These are phyloP conservation scores for Nelumbo lutea DNA, from an alignment of 164 flowering plant species.

Conservation along the genomic window DNA sequence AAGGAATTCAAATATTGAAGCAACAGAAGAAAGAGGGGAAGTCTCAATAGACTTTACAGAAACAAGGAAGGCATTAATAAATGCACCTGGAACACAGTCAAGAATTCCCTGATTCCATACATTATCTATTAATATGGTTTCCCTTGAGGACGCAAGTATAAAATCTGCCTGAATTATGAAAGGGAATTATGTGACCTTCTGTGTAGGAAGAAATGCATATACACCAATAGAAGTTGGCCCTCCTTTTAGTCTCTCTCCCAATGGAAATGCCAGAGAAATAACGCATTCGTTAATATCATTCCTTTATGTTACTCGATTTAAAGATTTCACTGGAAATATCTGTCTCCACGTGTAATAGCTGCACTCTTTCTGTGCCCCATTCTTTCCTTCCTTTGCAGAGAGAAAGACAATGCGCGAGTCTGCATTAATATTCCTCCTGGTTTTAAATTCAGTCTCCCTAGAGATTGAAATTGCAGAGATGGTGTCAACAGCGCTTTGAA, in stretches of 20 bases:
- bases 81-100: no score
- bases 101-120: not conserved
- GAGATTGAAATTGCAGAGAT: constrained; percentile 45
- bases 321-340: constrained; percentile 45
- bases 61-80: no score
- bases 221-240: constrained; percentile 42
- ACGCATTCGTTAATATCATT: constrained; percentile 48
- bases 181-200: constrained; percentile 57
- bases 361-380: constrained; percentile 23
- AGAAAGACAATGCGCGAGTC: constrained; percentile 53
- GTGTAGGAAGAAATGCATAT: constrained; percentile 63
- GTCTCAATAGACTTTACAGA: no score
- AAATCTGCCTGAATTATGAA: constrained; percentile 54
- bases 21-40: no score
- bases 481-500: constrained; percentile 28
- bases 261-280: constrained; percentile 56
- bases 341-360: constrained; percentile 65
- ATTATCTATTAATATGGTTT: constrained; percentile 39
- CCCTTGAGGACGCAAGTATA: constrained; percentile 49
- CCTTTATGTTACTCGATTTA: constrained; percentile 29
- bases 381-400: constrained; percentile 31
- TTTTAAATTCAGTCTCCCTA: constrained; percentile 38
- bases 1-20: no score
- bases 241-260: constrained; percentile 35
- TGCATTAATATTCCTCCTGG: constrained; percentile 55